Evolutionary conservation across 257 asterid species (phyloP), one percentile per base, ranked within the genome.

Genomic region (Handroanthus guayacan): DNA sequence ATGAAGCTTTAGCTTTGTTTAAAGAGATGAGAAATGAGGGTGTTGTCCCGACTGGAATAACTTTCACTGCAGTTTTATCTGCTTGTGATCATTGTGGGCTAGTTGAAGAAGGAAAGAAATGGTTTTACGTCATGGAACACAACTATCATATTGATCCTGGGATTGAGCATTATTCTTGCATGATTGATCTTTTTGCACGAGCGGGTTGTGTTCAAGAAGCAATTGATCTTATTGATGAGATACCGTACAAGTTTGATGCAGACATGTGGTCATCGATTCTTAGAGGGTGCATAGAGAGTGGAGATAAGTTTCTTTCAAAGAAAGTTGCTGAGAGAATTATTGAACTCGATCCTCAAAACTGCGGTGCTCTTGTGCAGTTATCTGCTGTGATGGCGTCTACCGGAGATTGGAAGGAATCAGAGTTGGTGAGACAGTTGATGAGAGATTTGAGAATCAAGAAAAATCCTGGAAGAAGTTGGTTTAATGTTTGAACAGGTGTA

Each of bases 11-110:
- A 79, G 69, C 82, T 81, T 82, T 95, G 14, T 95, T 95, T 77
- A 74, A 67, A 60, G 90, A 88, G 72, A 91, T 92, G 99, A 86
- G 83, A 71, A 17, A 45, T 13, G 81, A 63, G 2, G 87, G 85
- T 44, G 75, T 92, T 39, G 43, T 13, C 14, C 98, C 99, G 2
- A 79, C 80, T 13, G 80, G 78, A 51, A 79, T 92, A 66, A 88
- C 99, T 56, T 92, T 92, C 80, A 89, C 89, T 31, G 97, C 93
- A 16, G 90, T 95, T 79, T 84, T 95, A 75, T 92, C 97, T 48
- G 98, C 99, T 62, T 95, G 98, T 62, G 87, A 89, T 86, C 98
- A 95, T 81, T 95, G 97, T 83, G 97, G 98, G 44, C 75, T 95
- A n/a, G 84, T 91, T 20, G 89, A 88, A 82, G 98, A 92, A 77